These are phyloP conservation scores for Rhododendron molle DNA, from an alignment of 148 eudicot genomes.

Conservation along the genomic window DNA sequence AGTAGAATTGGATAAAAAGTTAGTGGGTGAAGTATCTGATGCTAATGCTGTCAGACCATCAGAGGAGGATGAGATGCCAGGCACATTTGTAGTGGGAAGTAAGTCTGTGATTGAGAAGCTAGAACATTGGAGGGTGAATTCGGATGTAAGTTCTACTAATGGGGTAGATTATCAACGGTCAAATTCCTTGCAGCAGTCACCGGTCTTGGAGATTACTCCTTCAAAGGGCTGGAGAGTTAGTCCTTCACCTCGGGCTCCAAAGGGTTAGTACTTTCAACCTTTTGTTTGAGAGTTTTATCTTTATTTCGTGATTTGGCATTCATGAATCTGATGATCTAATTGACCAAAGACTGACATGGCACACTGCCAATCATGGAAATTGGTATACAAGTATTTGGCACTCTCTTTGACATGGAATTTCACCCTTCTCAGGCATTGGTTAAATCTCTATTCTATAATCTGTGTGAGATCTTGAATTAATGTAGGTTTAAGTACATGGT, in stretches of 20 bases:
- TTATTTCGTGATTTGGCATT: neutral
- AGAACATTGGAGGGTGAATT: conserved; percentile 7
- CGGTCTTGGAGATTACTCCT: conserved; percentile 19
- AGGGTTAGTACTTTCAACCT: conserved; percentile 19
- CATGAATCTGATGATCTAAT: neutral
- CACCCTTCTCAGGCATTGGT: neutral
- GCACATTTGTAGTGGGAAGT: neutral
- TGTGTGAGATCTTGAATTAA: neutral
- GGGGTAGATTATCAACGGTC: conserved; percentile 5
- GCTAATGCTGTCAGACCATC: neutral
- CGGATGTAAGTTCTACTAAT: conserved; percentile 17
- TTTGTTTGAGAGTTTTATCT: neutral
- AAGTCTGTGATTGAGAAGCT: neutral
- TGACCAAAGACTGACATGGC: neutral
- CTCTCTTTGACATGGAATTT: neutral
- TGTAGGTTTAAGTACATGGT: neutral
- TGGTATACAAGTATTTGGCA: neutral
- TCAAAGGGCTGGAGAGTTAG: conserved; percentile 18
- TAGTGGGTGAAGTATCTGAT: neutral
- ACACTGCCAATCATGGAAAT: neutral
- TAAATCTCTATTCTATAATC: neutral
- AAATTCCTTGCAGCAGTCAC: conserved; percentile 19
- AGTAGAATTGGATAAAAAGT: neutral
- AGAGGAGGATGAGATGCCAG: conserved; percentile 10
- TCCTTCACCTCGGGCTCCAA: conserved; percentile 17